These are phyloP conservation scores for Phlegmacium glaucopus DNA, from an alignment of 768 basidiomycete species.

Conservation along the genomic window DNA sequence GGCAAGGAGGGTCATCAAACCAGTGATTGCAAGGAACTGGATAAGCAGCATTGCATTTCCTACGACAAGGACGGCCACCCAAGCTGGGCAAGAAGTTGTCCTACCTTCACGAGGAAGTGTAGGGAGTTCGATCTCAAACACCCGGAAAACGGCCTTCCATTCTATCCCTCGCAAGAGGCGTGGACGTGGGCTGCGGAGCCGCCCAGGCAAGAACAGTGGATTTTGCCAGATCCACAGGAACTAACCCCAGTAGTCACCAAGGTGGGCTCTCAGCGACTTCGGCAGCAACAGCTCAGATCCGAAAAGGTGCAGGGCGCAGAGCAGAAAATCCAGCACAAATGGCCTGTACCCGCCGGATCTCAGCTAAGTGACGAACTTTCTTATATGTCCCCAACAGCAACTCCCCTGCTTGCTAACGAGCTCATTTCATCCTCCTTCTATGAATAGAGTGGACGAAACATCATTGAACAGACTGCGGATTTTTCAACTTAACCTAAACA, in stretches of 20 bases:
- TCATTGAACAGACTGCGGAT: neutral
- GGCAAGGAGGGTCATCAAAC: too few relatives aligned
- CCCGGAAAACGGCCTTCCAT: conserved; percentile 17
- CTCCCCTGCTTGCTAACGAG: neutral
- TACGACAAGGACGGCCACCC: conserved; percentile 13
- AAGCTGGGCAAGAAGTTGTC: too few relatives aligned
- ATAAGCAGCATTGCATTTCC: conserved; percentile 7
- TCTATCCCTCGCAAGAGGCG: conserved; percentile 7
- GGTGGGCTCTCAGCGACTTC: neutral
- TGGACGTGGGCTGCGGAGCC: neutral
- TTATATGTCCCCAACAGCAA: too few relatives aligned
- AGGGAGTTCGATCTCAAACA: conserved; percentile 4
- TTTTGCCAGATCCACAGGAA: neutral
- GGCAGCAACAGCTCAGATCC: too few relatives aligned
- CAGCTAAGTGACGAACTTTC: too few relatives aligned
- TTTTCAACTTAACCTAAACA: conserved; percentile 1
- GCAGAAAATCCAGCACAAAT: too few relatives aligned
- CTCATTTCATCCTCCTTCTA: neutral
- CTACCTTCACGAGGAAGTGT: conserved; percentile 10
- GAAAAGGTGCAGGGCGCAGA: too few relatives aligned
- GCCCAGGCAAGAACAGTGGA: neutral
- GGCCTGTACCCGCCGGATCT: too few relatives aligned
- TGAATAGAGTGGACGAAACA: neutral
- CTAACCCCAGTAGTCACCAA: neutral
- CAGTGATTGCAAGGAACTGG: too few relatives aligned